phyloP scores from a whole-genome alignment of 2,329 filamentous ascomycete genomes.

The Microsporum canis region DNA sequence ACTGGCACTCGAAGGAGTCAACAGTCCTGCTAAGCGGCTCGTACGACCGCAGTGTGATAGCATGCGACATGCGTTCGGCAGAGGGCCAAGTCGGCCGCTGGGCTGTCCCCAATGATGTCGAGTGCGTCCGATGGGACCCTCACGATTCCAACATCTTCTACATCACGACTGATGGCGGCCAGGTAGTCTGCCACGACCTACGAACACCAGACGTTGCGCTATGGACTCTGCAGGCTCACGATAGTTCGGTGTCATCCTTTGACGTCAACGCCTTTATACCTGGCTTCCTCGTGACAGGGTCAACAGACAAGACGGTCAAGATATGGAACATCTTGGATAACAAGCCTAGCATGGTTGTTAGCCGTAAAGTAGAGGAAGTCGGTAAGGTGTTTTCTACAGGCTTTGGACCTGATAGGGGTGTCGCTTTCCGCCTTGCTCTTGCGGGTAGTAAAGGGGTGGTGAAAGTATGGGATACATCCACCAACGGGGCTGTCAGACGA shows the following conservation, averaged over 20 bases:
- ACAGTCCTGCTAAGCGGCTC: constrained; percentile 85
- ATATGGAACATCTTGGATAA: constrained; percentile 79
- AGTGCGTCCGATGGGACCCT: constrained; percentile 84
- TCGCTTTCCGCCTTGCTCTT: constrained; percentile 83
- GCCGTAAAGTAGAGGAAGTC: constrained; percentile 82
- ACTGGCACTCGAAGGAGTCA: constrained; percentile 81
- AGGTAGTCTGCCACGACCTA: constrained; percentile 84
- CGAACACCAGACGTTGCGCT: constrained; percentile 68
- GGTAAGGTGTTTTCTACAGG: constrained; percentile 86
- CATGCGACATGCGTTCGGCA: constrained; percentile 91
- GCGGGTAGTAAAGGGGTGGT: constrained; percentile 88
- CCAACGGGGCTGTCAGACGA: constrained; percentile 73
- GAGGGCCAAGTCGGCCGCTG: constrained; percentile 71
- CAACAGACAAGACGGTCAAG: constrained; percentile 90
- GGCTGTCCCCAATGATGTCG: constrained; percentile 92
- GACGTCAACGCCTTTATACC: constrained; percentile 84
- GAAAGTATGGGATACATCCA: constrained; percentile 94
- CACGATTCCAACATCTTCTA: constrained; percentile 92
- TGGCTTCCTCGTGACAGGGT: constrained; percentile 86
- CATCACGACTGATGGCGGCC: constrained; percentile 82
- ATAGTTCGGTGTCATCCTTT: constrained; percentile 81
- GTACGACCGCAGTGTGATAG: constrained; percentile 87
- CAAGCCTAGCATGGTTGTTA: constrained; percentile 81
- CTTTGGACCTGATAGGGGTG: constrained; percentile 82
- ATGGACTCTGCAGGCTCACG: constrained; percentile 94